These are phyloP conservation scores for Calonectria multiphialidica DNA, from an alignment of 2,329 filamentous ascomycete species.

Conservation along the genomic window DNA sequence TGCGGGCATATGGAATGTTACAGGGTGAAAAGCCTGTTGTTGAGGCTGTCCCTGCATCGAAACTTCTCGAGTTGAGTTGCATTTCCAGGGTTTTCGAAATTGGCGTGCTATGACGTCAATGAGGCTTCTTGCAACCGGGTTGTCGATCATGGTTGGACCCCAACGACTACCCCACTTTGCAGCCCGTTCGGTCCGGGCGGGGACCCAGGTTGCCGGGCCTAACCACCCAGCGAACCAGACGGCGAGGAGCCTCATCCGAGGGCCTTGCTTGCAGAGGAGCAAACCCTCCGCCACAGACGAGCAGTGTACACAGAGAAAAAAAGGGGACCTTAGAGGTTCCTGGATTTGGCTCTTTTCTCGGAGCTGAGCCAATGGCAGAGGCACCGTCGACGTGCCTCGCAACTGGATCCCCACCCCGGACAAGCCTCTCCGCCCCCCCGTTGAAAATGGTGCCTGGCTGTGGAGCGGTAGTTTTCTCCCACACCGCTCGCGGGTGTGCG, in stretches of 20 bases:
- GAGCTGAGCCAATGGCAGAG: constrained; percentile 13
- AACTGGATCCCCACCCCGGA: constrained; percentile 29
- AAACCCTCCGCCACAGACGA: constrained; percentile 35
- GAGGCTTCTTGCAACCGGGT: constrained; percentile 29
- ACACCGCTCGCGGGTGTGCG: constrained; percentile 32
- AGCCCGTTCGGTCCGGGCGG: constrained; percentile 15
- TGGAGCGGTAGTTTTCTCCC: constrained; percentile 23
- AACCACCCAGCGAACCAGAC: neutral
- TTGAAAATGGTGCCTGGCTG: constrained; percentile 19
- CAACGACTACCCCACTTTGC: constrained; percentile 10
- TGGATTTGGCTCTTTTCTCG: neutral
- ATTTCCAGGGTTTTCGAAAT: neutral
- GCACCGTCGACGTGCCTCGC: neutral
- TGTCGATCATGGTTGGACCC: constrained; percentile 23
- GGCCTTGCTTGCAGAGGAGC: constrained; percentile 26
- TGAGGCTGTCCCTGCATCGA: neutral
- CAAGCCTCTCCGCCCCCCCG: constrained; percentile 36
- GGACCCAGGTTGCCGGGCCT: constrained; percentile 27
- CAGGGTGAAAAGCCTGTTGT: neutral
- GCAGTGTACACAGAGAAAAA: neutral
- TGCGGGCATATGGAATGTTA: neutral
- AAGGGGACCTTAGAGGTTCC: constrained; percentile 19
- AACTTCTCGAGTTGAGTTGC: neutral
- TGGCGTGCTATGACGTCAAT: constrained; percentile 39
- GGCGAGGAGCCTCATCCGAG: neutral